phyloP scores from a whole-genome alignment of 2,329 filamentous ascomycete species.

The Ophiosphaerella korrae region DNA sequence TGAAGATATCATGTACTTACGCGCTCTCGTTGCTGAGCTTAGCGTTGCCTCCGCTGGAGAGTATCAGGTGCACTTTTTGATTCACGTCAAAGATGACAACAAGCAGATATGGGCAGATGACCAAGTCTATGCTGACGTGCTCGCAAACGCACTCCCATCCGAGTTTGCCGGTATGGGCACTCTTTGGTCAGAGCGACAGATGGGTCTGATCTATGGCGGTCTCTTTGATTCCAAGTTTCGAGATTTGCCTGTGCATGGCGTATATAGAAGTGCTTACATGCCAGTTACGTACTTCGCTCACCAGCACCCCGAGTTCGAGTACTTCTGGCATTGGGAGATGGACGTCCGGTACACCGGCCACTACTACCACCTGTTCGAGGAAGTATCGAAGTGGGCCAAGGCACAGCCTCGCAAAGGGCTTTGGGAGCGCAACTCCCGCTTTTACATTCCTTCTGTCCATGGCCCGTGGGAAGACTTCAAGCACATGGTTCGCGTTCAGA shows the following conservation, averaged over 20 bases:
- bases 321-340: constrained; percentile 96
- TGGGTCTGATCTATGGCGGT: constrained; percentile 60
- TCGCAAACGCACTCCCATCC: constrained; percentile 52
- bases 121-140: constrained; percentile 71
- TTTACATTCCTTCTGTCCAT: constrained; percentile 75
- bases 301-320: constrained; percentile 85
- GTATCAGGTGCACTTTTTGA: constrained; percentile 80
- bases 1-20: constrained; percentile 81
- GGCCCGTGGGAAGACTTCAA: constrained; percentile 75
- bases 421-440: constrained; percentile 78
- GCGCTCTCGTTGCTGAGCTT: constrained; percentile 79
- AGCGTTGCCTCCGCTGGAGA: constrained; percentile 78
- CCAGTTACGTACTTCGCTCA: constrained; percentile 92
- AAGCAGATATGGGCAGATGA: constrained; percentile 82
- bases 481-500: constrained; percentile 66
- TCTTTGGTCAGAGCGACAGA: constrained; percentile 59
- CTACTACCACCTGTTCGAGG: constrained; percentile 79
- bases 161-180: constrained; percentile 60
- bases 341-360: constrained; percentile 89
- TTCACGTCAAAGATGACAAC: constrained; percentile 82
- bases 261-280: constrained; percentile 81
- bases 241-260: constrained; percentile 71
- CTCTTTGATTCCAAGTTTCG: constrained; percentile 57
- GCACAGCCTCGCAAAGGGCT: constrained; percentile 72
- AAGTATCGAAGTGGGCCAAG: constrained; percentile 68